phyloP scores from a whole-genome alignment of 352 stramenopile species.

The Globisporangium parvum region DNA sequence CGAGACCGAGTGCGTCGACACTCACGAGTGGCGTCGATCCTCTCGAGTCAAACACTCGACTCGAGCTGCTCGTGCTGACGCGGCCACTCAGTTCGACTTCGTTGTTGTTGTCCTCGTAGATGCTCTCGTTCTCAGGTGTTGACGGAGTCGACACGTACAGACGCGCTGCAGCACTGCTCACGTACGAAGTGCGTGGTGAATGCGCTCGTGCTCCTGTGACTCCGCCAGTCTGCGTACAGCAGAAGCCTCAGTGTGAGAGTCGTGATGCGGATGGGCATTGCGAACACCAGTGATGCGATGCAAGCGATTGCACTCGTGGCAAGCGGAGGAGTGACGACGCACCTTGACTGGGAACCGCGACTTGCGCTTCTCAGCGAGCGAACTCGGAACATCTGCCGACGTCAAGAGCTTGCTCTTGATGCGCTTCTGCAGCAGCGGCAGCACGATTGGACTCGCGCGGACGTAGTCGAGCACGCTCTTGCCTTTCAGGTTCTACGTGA shows the following conservation, averaged over 20 bases:
- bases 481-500: conserved; percentile 47
- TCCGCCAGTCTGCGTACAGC: neutral
- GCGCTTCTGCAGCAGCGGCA: conserved; percentile 45
- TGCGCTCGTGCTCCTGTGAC: neutral
- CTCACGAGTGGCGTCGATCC: conserved; percentile 24
- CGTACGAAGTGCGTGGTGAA: neutral
- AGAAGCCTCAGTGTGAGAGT: neutral
- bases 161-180: neutral
- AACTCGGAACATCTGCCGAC: conserved; percentile 1
- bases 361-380: conserved; percentile 21
- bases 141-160: neutral
- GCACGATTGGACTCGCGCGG: conserved; percentile 24
- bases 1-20: conserved; percentile 44
- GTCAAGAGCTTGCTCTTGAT: conserved; percentile 22
- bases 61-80: neutral
- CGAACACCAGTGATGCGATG: neutral
- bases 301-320: neutral
- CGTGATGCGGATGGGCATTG: too few relatives aligned
- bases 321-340: neutral
- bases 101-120: neutral
- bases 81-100: conserved; percentile 3
- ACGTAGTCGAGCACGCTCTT: conserved; percentile 46
- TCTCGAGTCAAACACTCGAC: conserved; percentile 1
- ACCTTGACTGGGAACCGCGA: conserved; percentile 27
- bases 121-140: neutral